These are phyloP conservation scores for Gloeopeniophorella convolvens DNA, from an alignment of 768 basidiomycete species.

Conservation along the genomic window DNA sequence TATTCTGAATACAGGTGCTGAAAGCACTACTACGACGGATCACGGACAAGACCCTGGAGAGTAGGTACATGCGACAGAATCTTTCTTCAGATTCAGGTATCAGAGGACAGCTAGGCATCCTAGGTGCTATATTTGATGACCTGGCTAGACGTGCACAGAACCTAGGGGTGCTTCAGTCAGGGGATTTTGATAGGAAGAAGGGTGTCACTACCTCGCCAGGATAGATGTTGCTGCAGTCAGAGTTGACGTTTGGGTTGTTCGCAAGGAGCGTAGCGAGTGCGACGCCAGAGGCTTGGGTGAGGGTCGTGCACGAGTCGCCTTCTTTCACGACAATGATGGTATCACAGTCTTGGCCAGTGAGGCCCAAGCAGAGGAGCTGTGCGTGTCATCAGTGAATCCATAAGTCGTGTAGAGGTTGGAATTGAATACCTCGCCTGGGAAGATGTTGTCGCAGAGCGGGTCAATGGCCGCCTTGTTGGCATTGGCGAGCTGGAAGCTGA, in stretches of 20 bases:
- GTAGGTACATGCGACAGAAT: no score
- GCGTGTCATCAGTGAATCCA: no score
- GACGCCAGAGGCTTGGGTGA: slow-evolving; percentile 36
- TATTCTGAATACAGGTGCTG: no score
- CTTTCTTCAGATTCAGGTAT: no score
- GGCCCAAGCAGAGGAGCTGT: slow-evolving; percentile 56
- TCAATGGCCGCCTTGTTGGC: slow-evolving; percentile 46
- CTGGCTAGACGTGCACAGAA: no score
- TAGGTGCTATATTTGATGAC: no score
- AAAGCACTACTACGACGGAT: no score
- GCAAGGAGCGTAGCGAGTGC: slow-evolving; percentile 46
- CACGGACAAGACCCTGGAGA: no score
- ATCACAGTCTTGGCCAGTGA: slow-evolving; percentile 51
- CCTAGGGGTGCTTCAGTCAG: no score
- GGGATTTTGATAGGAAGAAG: no score
- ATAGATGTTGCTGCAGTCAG: slow-evolving; percentile 59
- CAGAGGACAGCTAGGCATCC: no score
- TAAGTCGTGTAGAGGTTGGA: background rate
- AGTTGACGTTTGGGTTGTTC: slow-evolving; percentile 76
- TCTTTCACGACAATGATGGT: slow-evolving; percentile 48
- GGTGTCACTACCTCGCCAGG: slow-evolving; percentile 74
- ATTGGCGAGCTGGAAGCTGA: slow-evolving; percentile 51
- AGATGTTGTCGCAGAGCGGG: slow-evolving; percentile 49
- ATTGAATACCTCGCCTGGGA: slow-evolving; percentile 40
- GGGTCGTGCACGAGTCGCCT: slow-evolving; percentile 53